Conservation (phyloP, 371 early-diverging fungal species). For the Mortierella sp. region DNA sequence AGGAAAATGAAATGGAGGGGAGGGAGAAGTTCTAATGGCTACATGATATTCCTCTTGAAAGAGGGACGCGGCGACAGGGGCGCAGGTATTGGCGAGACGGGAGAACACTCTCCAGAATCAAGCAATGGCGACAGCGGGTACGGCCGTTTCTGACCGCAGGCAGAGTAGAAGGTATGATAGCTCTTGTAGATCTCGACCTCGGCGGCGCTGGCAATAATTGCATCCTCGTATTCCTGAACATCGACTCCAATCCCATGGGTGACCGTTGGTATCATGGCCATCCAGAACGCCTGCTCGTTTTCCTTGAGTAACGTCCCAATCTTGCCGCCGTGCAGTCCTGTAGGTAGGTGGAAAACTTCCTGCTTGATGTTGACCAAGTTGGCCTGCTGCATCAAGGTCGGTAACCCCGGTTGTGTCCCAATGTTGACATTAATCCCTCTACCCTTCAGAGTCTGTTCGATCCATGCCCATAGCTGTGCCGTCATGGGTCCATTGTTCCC, state of each 20-base stretch:
- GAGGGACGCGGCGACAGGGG: not conserved
- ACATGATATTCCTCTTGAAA: not conserved
- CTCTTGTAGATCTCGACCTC: slow-evolving; percentile 43
- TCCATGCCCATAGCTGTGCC: slow-evolving; percentile 40
- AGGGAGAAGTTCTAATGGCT: no score
- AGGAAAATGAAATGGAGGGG: not conserved
- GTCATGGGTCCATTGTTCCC: slow-evolving; percentile 44
- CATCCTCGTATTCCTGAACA: slow-evolving; percentile 32
- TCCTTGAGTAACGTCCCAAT: slow-evolving; percentile 43
- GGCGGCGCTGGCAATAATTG: slow-evolving; percentile 12
- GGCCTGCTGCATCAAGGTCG: slow-evolving; percentile 14
- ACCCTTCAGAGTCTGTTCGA: slow-evolving; percentile 20
- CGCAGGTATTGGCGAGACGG: slow-evolving; percentile 4
- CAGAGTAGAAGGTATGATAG: slow-evolving; percentile 40
- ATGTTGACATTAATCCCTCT: slow-evolving; percentile 30
- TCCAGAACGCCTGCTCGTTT: slow-evolving; percentile 42
- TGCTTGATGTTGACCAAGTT: slow-evolving; percentile 22
- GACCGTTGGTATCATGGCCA: slow-evolving; percentile 33
- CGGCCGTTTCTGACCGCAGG: not conserved
- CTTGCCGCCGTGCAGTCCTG: slow-evolving; percentile 46
- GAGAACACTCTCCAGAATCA: not conserved
- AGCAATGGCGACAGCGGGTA: not conserved
- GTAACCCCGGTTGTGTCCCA: slow-evolving; percentile 21
- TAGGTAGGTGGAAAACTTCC: slow-evolving; percentile 24
- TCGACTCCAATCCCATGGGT: slow-evolving; percentile 30